Percentiles rank a stretch among this genome's conserved stretches.
These are phyloP conservation scores for Xylaria palmicola DNA, from an alignment of 495 filamentous ascomycete genomes.

Conservation along the genomic window DNA sequence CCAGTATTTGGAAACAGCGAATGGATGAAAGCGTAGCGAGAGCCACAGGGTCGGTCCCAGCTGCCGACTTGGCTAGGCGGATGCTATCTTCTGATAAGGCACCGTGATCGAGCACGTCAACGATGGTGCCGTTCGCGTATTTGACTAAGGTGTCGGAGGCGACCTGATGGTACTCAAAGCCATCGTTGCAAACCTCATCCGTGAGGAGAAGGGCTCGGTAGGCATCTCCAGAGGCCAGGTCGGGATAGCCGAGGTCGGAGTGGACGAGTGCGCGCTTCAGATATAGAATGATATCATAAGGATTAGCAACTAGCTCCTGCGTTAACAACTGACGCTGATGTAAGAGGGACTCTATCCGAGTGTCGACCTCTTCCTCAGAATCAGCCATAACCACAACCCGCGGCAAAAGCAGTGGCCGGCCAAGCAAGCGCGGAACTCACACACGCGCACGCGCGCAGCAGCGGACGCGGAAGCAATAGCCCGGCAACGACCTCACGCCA, in stretches of 20 bases:
- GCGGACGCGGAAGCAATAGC: neutral
- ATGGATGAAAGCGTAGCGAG: conserved; percentile 45
- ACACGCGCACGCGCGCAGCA: neutral
- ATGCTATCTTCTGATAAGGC: conserved; percentile 37
- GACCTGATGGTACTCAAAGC: conserved; percentile 63
- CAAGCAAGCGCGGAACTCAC: neutral
- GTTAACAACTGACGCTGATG: conserved; percentile 46
- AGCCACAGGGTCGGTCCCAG: conserved; percentile 23
- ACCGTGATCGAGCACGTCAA: conserved; percentile 42
- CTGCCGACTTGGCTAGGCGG: conserved; percentile 35
- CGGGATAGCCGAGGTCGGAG: conserved; percentile 76
- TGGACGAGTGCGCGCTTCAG: conserved; percentile 70
- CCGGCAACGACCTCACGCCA: neutral
- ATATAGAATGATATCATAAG: conserved; percentile 79
- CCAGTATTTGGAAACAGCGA: conserved; percentile 56
- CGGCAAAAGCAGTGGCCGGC: neutral
- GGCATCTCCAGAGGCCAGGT: conserved; percentile 85
- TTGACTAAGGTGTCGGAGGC: conserved; percentile 44
- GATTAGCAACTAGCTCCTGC: conserved; percentile 49
- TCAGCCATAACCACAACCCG: conserved; percentile 34
- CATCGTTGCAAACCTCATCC: conserved; percentile 73
- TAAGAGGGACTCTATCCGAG: conserved; percentile 41
- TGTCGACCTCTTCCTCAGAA: conserved; percentile 37
- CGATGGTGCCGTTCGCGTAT: conserved; percentile 29
- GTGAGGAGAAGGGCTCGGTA: conserved; percentile 83